These are phyloP conservation scores for Xylariaceae sp. DNA, from an alignment of 2,329 filamentous ascomycete species.

Conservation along the genomic window DNA sequence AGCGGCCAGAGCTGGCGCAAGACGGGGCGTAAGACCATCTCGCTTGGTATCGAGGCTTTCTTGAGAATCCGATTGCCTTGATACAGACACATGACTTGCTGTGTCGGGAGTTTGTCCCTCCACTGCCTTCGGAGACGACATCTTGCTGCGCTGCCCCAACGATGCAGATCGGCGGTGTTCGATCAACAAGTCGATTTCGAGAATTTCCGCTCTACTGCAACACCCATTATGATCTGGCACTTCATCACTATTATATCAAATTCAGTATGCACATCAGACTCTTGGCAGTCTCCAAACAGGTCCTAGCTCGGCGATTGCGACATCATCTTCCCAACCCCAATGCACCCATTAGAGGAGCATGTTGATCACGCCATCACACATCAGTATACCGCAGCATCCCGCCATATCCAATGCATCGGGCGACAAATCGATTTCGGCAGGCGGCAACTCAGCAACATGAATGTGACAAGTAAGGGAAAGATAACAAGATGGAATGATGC, in stretches of 20 bases:
- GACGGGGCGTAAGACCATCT: slow-evolving; percentile 4
- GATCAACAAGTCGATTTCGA: slow-evolving; percentile 1
- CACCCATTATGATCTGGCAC: background rate
- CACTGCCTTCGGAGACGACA: slow-evolving; percentile 15
- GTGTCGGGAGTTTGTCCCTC: slow-evolving; percentile 2
- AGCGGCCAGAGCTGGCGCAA: slow-evolving; percentile 23
- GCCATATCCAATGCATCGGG: too few relatives aligned
- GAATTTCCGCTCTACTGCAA: background rate
- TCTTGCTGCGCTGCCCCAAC: slow-evolving; percentile 1
- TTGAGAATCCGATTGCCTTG: slow-evolving; percentile 9
- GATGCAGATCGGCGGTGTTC: background rate
- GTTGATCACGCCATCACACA: slow-evolving; percentile 13
- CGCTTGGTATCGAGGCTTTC: slow-evolving; percentile 9
- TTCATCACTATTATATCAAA: slow-evolving; percentile 4
- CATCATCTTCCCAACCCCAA: slow-evolving; percentile 4
- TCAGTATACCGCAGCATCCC: slow-evolving; percentile 1
- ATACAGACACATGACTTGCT: slow-evolving; percentile 14
- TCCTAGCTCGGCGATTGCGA: slow-evolving; percentile 6
- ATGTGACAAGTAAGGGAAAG: too few relatives aligned
- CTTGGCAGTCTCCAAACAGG: background rate
- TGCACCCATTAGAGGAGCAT: background rate
- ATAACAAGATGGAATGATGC: too few relatives aligned
- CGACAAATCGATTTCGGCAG: too few relatives aligned
- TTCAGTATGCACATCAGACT: background rate
- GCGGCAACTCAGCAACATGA: too few relatives aligned